phyloP scores from a whole-genome alignment of 495 filamentous ascomycete species.

The Penicilliopsis zonata region DNA sequence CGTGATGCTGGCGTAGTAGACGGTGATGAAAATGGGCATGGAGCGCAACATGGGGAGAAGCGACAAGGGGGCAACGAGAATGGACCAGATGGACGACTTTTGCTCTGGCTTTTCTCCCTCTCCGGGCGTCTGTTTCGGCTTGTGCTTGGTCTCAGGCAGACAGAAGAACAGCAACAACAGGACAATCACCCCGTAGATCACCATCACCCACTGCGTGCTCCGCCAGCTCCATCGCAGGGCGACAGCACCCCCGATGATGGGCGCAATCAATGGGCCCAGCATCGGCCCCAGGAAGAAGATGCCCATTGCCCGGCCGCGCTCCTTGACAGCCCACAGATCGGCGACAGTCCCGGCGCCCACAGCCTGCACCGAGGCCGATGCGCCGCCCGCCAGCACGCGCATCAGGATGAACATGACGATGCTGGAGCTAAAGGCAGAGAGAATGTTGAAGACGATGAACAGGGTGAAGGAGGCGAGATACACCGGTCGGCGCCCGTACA shows the following conservation, averaged over 20 bases:
- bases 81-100: not conserved
- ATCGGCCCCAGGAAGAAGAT: slow-evolving; percentile 6
- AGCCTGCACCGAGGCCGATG: slow-evolving; percentile 2
- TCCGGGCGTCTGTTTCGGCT: not conserved
- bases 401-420: slow-evolving; percentile 66
- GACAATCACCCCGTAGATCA: slow-evolving; percentile 2
- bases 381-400: slow-evolving; percentile 19
- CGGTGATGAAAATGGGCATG: slow-evolving; percentile 2
- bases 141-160: slow-evolving; percentile 10
- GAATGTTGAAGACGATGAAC: slow-evolving; percentile 54
- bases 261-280: slow-evolving; percentile 6
- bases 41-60: not conserved
- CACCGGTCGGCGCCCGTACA: slow-evolving; percentile 55
- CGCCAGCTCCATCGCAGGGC: slow-evolving; percentile 4
- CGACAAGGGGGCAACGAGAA: not conserved
- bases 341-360: slow-evolving; percentile 6
- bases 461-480: slow-evolving; percentile 61
- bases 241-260: slow-evolving; percentile 6
- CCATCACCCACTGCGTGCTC: slow-evolving; percentile 5
- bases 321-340: slow-evolving; percentile 3
- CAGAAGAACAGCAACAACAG: slow-evolving; percentile 5
- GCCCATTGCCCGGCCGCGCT: slow-evolving; percentile 6
- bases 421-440: slow-evolving; percentile 49
- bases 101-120: not conserved
- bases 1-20: slow-evolving; percentile 5